phyloP scores from a whole-genome alignment of 441 rosid genomes.

The Hypseocharis bilobata region DNA sequence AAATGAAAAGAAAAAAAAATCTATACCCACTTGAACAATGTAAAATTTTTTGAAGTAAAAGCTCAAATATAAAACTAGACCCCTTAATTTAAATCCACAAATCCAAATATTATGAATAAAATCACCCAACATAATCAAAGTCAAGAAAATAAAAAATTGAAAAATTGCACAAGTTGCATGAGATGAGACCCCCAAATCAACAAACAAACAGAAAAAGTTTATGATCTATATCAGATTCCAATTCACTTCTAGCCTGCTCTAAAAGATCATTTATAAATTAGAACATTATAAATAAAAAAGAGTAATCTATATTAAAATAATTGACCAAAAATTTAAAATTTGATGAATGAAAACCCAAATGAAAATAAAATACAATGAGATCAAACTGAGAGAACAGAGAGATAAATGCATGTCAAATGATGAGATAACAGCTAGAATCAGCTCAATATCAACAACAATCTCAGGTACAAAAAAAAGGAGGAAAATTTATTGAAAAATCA shows the following conservation, averaged over 20 bases:
- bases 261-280: neutral
- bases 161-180: neutral
- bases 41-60: no score
- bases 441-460: no score
- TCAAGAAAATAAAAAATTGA: neutral
- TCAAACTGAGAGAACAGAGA: neutral
- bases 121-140: no score
- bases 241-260: neutral
- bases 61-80: no score
- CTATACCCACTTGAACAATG: neutral
- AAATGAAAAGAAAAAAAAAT: no score
- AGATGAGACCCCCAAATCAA: neutral
- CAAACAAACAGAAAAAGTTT: neutral
- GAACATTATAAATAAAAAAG: no score
- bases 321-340: neutral
- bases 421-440: neutral
- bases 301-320: no score
- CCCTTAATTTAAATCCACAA: neutral
- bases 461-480: no score
- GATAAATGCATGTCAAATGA: neutral
- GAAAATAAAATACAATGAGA: no score
- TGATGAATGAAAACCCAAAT: neutral
- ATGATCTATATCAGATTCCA: no score
- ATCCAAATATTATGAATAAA: no score
- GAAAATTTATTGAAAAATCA: neutral